Conservation (phyloP, 2,329 filamentous ascomycete species). For the Neopestalotiopsis sp. region DNA sequence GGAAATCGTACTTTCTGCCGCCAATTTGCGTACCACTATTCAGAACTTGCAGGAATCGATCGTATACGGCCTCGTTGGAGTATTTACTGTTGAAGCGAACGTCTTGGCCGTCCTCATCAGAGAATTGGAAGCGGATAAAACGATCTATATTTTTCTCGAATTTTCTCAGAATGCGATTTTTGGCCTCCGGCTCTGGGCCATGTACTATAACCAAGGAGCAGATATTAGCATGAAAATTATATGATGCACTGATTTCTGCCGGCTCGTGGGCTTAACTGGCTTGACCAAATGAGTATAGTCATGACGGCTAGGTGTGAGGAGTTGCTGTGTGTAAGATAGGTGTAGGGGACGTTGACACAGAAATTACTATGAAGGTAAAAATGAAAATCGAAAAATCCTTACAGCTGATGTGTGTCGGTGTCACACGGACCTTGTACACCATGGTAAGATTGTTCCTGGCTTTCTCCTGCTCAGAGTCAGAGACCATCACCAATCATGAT, state of each 20-base stretch:
- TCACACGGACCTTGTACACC: slow-evolving; percentile 63
- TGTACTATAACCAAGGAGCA: neutral
- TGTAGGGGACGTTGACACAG: too few species aligned
- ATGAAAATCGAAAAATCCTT: slow-evolving; percentile 40
- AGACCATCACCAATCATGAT: neutral
- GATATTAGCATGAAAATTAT: neutral
- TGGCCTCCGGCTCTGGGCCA: slow-evolving; percentile 70
- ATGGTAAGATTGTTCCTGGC: slow-evolving; percentile 49
- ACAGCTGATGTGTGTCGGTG: slow-evolving; percentile 59
- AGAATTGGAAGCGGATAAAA: slow-evolving; percentile 75
- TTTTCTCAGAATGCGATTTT: slow-evolving; percentile 74
- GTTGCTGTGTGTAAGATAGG: too few species aligned
- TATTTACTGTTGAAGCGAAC: slow-evolving; percentile 61
- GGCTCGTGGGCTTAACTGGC: too few species aligned
- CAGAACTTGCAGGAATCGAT: slow-evolving; percentile 67
- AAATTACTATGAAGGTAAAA: neutral
- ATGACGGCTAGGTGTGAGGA: too few species aligned
- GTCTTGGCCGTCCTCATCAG: slow-evolving; percentile 73
- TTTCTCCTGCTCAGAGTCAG: slow-evolving; percentile 25
- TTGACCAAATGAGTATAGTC: too few species aligned
- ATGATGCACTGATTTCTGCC: neutral
- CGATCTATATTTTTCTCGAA: slow-evolving; percentile 63
- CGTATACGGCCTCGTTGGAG: slow-evolving; percentile 57
- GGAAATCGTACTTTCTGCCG: slow-evolving; percentile 67
- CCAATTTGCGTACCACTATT: slow-evolving; percentile 66